These are phyloP conservation scores for Mallotus repandus DNA, from an alignment of 441 rosid genomes.

Conservation along the genomic window DNA sequence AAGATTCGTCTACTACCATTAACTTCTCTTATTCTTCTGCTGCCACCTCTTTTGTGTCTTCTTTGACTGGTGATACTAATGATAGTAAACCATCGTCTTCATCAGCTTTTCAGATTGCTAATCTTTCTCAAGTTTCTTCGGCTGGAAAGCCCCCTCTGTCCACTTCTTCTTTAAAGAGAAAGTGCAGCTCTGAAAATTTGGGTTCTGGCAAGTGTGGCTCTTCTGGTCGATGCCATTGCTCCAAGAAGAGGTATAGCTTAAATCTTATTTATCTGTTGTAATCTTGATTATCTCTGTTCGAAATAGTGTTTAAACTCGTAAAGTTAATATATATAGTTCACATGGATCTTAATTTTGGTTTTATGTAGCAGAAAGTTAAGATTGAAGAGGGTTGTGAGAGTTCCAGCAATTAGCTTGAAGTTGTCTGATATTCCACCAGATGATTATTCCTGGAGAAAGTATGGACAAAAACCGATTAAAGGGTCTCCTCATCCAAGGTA, in stretches of 20 bases:
- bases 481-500: constrained; percentile 86
- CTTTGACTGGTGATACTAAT: constrained; percentile 40
- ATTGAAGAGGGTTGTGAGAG: constrained; percentile 61
- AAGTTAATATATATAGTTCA: constrained; percentile 1
- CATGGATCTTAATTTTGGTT: no score
- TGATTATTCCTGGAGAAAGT: constrained; percentile 81
- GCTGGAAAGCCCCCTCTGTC: constrained; percentile 56
- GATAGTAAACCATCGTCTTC: constrained; percentile 47
- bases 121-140: constrained; percentile 50
- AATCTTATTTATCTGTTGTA: no score
- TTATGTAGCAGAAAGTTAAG: constrained; percentile 17
- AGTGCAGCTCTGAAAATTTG: constrained; percentile 42
- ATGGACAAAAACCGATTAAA: constrained; percentile 82
- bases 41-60: constrained; percentile 45
- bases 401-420: constrained; percentile 71
- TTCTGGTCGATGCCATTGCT: no score
- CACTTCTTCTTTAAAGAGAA: constrained; percentile 56
- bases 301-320: no score
- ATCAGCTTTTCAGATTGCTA: constrained; percentile 56
- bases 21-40: constrained; percentile 63
- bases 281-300: no score
- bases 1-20: constrained; percentile 50
- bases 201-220: no score
- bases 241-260: no score
- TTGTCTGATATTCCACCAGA: constrained; percentile 74